Percentiles rank a stretch among this genome's conserved stretches.
These are phyloP conservation scores for Pochonia chlamydosporia DNA, from an alignment of 2,329 filamentous ascomycete species.

Conservation along the genomic window DNA sequence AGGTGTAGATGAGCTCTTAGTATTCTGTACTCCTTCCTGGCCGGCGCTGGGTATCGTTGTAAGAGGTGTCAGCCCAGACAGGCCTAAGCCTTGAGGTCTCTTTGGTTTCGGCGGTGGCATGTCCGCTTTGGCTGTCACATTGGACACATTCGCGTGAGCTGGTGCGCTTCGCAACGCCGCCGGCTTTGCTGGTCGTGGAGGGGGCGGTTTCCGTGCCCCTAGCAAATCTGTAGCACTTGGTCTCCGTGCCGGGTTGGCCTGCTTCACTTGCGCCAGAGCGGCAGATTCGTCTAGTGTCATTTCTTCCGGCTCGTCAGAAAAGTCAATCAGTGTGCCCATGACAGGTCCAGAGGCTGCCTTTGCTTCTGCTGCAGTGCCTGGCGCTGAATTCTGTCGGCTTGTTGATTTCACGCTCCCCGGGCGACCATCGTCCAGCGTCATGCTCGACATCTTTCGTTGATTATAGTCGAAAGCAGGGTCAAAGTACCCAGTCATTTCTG, in stretches of 20 bases:
- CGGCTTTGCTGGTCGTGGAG: constrained; percentile 55
- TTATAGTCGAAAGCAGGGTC: constrained; percentile 46
- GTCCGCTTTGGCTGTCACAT: constrained; percentile 1
- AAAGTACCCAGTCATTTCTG: constrained; percentile 67
- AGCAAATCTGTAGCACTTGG: constrained; percentile 24
- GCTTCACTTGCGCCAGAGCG: constrained; percentile 23
- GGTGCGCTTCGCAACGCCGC: constrained; percentile 42
- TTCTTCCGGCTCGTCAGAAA: constrained; percentile 46
- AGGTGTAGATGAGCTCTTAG: constrained; percentile 21
- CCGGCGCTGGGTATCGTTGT: constrained; percentile 23
- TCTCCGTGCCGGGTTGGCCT: constrained; percentile 12
- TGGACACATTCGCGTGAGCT: constrained; percentile 16
- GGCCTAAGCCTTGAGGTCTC: constrained; percentile 23
- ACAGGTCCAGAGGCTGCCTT: constrained; percentile 28
- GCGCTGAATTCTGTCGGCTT: constrained; percentile 22
- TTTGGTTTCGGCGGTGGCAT: constrained; percentile 29
- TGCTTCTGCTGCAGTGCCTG: constrained; percentile 11
- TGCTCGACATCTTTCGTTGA: constrained; percentile 19
- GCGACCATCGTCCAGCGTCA: constrained; percentile 19
- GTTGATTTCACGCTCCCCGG: constrained; percentile 5
- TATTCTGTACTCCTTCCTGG: constrained; percentile 24
- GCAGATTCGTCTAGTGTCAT: constrained; percentile 27
- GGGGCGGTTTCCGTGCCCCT: constrained; percentile 32
- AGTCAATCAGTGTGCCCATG: constrained; percentile 57
- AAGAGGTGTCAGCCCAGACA: constrained; percentile 29